Evolutionary conservation across 2,329 filamentous ascomycete species (phyloP).

Genomic region (Colletotrichum higginsianum): DNA sequence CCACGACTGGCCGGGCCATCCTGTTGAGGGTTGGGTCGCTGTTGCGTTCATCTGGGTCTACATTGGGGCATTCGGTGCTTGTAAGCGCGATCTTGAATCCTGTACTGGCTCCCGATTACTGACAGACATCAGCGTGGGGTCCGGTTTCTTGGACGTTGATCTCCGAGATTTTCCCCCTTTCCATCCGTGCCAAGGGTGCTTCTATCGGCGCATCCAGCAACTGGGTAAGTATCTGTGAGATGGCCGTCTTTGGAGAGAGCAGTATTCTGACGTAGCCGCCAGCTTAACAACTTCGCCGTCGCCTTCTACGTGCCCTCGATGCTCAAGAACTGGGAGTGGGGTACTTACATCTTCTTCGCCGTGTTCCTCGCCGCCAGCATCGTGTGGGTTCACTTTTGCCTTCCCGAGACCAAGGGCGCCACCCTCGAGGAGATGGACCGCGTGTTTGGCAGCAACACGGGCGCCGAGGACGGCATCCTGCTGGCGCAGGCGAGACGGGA

Average conservation of each 20-base stretch:
- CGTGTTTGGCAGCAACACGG: constrained; percentile 61
- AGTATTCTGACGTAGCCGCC: constrained; percentile 1
- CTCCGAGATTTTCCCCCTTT: constrained; percentile 57
- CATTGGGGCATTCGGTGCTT: constrained; percentile 24
- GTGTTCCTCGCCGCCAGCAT: constrained; percentile 62
- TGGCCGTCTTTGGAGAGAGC: no score
- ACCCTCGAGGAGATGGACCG: constrained; percentile 70
- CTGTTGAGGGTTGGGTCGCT: constrained; percentile 55
- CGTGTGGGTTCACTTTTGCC: constrained; percentile 64
- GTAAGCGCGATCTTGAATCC: constrained; percentile 13
- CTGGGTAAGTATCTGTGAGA: constrained; percentile 50
- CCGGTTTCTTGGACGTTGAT: constrained; percentile 54
- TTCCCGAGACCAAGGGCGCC: constrained; percentile 70
- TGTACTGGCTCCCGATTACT: background rate
- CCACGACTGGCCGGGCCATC: constrained; percentile 54
- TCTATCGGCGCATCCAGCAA: constrained; percentile 60
- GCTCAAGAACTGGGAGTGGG: constrained; percentile 59
- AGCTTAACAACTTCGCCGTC: constrained; percentile 63
- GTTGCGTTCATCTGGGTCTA: constrained; percentile 54
- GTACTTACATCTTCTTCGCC: constrained; percentile 72
- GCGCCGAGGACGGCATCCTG: constrained; percentile 47
- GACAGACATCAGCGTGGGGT: constrained; percentile 47
- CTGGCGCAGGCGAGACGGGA: constrained; percentile 46
- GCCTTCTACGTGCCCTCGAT: constrained; percentile 62
- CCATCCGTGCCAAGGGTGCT: constrained; percentile 56